phyloP scores from a whole-genome alignment of 1,284 basidiomycete species.

The Sanghuangporus baumii region DNA sequence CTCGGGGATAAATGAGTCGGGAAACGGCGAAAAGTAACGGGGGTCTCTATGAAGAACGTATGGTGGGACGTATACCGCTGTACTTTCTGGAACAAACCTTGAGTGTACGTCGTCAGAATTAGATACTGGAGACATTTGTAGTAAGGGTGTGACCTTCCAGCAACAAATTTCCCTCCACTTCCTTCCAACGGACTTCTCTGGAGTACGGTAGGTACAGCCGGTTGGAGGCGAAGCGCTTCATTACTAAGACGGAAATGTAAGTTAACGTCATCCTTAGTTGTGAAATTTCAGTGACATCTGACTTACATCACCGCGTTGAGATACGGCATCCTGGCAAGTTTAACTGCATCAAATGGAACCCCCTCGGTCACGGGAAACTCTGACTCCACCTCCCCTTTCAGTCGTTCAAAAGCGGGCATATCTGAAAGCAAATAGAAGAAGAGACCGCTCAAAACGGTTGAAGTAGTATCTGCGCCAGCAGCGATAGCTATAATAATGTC shows the following conservation, averaged over 20 bases:
- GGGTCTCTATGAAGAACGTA: slow-evolving; percentile 41
- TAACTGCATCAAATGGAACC: slow-evolving; percentile 17
- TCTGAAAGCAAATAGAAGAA: slow-evolving; percentile 29
- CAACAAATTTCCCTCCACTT: slow-evolving; percentile 9
- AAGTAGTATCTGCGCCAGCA: slow-evolving; percentile 32
- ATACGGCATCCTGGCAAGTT: slow-evolving; percentile 25
- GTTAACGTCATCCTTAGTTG: not conserved
- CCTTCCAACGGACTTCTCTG: slow-evolving; percentile 8
- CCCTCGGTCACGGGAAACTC: slow-evolving; percentile 18
- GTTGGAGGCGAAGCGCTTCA: slow-evolving; percentile 11
- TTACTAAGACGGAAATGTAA: not conserved
- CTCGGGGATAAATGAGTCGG: slow-evolving; percentile 38
- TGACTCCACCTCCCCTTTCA: slow-evolving; percentile 27
- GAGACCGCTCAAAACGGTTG: slow-evolving; percentile 27
- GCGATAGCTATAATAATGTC: slow-evolving; percentile 32
- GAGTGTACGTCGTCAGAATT: no score
- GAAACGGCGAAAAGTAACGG: slow-evolving; percentile 33
- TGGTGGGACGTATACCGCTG: slow-evolving; percentile 39
- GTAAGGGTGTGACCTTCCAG: not conserved
- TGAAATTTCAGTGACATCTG: not conserved
- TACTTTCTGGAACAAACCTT: slow-evolving; percentile 46
- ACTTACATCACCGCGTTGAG: slow-evolving; percentile 31
- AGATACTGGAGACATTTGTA: no score
- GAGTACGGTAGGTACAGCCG: not conserved
- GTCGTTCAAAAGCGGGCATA: slow-evolving; percentile 23